Conservation (phyloP, 1,284 basidiomycete genomes). For the Sporisorium reilianum region DNA sequence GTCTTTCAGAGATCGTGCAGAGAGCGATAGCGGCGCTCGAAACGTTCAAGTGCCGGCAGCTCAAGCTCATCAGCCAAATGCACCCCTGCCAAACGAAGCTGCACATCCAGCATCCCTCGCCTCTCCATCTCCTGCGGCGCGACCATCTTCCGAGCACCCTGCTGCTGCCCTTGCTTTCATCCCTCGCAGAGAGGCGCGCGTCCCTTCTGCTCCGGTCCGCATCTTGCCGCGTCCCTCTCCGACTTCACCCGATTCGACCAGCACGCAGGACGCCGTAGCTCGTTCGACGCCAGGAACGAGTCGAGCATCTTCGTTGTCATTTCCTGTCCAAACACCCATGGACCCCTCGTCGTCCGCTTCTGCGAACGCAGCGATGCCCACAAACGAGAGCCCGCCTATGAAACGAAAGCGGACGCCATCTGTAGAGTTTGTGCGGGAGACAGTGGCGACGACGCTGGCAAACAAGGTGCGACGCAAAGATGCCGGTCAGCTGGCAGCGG, state of each 20-base stretch:
- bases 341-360: neutral
- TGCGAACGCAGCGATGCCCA: neutral
- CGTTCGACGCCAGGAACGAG: neutral
- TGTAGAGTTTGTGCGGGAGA: neutral
- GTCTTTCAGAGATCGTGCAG: neutral
- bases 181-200: neutral
- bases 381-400: neutral
- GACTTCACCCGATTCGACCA: neutral
- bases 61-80: neutral
- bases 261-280: neutral
- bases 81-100: neutral
- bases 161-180: neutral
- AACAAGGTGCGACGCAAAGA: neutral
- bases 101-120: neutral
- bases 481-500: no score
- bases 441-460: neutral
- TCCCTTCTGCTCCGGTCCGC: neutral
- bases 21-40: neutral
- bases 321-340: neutral
- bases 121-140: neutral
- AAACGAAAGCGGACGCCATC: constrained; percentile 5
- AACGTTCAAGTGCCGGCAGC: neutral
- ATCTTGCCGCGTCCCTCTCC: neutral
- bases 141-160: neutral
- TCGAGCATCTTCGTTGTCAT: neutral